Base-by-base conservation (phyloP, 164 flowering plant species). In the Magnolia officinalis region DNA sequence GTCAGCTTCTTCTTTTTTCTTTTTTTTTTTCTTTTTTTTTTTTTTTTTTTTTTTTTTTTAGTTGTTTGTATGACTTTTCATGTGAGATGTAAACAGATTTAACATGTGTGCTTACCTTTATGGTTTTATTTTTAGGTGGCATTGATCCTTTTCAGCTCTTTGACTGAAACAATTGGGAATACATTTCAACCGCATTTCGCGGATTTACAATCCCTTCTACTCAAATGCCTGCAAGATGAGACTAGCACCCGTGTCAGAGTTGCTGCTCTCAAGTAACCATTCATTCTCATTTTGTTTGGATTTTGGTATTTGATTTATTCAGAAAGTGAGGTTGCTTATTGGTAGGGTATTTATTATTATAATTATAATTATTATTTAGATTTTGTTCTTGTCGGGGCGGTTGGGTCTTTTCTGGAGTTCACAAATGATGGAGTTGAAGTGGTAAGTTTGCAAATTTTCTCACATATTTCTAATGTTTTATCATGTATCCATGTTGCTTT, bases 351-450 rank as follows among this genome's bases (percentile, higher is more conserved):
- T 49, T 49, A 18, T 11, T 49, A 1, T 5, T 59, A 21, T 63
- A 19, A n/a, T 37, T 5, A 2, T 52, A 14, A 23, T 63, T 18
- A 5, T 14, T 23, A 7, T 72, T 45, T 49, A n/a, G 21, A 21
- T 72, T 55, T 72, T 58, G 23, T 75, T 79, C 69, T 13, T 81
- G 20, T 59, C 86, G 93, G 99, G 92, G 99, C 99, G 52, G 94
- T 95, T 67, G 99, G 99, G 13, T 92, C 99, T 75, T 95, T 92
- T 80, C 82, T 95, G 20, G 98, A 95, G 85, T 95, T 91, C 84
- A 90, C 90, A 71, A 84, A 86, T 77, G 98, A 91, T 84, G 95
- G 88, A 59, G 82, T 74, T 74, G 98, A 93, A 84, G 96, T 95
- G 94, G 99, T 95, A 78, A 86, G 93, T 84, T 80, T 63, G 11